phyloP scores from a whole-genome alignment of 495 filamentous ascomycete genomes.

The Aspergillus egyptiacus region DNA sequence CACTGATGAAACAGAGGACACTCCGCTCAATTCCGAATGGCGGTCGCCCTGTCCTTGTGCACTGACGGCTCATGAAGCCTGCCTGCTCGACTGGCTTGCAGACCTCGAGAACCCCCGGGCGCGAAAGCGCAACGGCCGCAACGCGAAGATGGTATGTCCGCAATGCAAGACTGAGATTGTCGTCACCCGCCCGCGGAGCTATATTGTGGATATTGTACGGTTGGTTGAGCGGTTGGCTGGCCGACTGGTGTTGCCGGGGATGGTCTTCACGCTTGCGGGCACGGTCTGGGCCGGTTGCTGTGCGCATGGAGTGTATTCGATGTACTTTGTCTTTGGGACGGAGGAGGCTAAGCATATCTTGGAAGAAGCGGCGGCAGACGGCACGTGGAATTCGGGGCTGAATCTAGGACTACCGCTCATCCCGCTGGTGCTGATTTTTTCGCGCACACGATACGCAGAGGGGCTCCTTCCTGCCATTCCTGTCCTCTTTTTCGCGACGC shows the following conservation, averaged over 20 bases:
- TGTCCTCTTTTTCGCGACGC: slow-evolving; percentile 54
- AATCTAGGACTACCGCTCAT: slow-evolving; percentile 58
- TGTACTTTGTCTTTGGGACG: slow-evolving; percentile 57
- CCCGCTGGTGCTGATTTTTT: slow-evolving; percentile 52
- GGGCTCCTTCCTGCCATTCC: slow-evolving; percentile 56
- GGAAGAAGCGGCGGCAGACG: slow-evolving; percentile 32
- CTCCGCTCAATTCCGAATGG: slow-evolving; percentile 63
- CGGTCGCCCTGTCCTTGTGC: slow-evolving; percentile 83
- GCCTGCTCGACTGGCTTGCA: slow-evolving; percentile 84
- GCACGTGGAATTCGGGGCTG: slow-evolving; percentile 36
- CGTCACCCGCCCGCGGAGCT: slow-evolving; percentile 64
- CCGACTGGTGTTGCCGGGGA: slow-evolving; percentile 51
- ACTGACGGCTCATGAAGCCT: slow-evolving; percentile 83
- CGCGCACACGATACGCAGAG: slow-evolving; percentile 54
- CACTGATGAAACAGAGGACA: slow-evolving; percentile 72
- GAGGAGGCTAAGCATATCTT: slow-evolving; percentile 51
- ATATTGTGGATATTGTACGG: slow-evolving; percentile 55
- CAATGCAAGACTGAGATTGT: slow-evolving; percentile 80
- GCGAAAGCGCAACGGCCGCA: slow-evolving; percentile 41
- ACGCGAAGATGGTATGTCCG: slow-evolving; percentile 66
- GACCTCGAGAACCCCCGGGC: slow-evolving; percentile 63
- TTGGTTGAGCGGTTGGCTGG: slow-evolving; percentile 49
- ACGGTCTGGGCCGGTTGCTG: slow-evolving; percentile 52
- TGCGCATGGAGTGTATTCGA: slow-evolving; percentile 53
- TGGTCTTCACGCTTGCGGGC: slow-evolving; percentile 48